These are phyloP conservation scores for Calonectria pauciramosa DNA, from an alignment of 2,329 filamentous ascomycete genomes.

Conservation along the genomic window DNA sequence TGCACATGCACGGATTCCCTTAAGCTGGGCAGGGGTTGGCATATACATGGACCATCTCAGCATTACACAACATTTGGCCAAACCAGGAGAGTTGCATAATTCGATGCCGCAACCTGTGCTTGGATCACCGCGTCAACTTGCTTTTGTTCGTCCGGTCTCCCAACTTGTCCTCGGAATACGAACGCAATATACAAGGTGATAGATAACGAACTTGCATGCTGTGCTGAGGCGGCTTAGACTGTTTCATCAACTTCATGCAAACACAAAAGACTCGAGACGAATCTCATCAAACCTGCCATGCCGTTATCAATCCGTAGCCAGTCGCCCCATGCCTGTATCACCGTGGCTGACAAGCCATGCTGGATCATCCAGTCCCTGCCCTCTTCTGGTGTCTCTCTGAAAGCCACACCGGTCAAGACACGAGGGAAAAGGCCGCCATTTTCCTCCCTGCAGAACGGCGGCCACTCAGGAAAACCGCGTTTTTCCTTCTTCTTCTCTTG, in stretches of 20 bases:
- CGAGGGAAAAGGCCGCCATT: not conserved
- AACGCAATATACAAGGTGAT: not conserved
- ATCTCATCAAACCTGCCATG: not conserved
- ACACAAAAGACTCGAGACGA: not conserved
- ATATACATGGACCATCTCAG: not conserved
- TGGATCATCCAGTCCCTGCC: not conserved
- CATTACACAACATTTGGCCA: not conserved
- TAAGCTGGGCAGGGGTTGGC: conserved; percentile 3
- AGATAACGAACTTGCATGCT: not conserved
- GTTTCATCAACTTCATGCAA: conserved; percentile 9
- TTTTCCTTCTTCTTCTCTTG: not conserved
- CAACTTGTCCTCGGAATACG: not conserved
- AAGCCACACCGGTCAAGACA: conserved; percentile 7
- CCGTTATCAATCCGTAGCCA: not conserved
- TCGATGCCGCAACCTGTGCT: not conserved
- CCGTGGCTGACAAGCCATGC: conserved; percentile 18
- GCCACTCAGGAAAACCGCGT: not conserved
- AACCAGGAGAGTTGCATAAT: not conserved
- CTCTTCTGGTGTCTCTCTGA: not conserved
- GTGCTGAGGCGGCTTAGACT: not conserved
- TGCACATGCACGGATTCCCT: conserved; percentile 19
- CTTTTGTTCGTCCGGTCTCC: not conserved
- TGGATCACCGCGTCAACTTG: not conserved
- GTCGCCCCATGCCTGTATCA: not conserved
- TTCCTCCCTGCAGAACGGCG: not conserved